These are phyloP conservation scores for Wilcoxina mikolae DNA, from an alignment of 495 filamentous ascomycete species.

Conservation along the genomic window DNA sequence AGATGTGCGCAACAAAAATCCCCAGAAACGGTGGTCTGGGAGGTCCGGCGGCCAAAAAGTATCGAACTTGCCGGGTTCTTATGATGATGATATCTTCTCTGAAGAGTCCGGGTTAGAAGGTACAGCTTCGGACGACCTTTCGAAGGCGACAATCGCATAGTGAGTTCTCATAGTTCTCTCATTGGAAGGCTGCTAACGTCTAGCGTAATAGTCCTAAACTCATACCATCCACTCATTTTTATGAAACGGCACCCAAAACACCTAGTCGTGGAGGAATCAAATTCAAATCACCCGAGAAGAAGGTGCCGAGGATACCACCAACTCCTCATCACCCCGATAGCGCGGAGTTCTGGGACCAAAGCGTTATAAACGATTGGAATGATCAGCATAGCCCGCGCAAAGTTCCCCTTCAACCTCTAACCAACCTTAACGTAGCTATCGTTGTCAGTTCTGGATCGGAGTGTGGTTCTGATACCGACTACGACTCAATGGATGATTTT, in stretches of 20 bases:
- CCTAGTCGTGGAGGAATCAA: too few species aligned
- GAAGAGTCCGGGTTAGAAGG: too few species aligned
- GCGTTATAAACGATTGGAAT: slow-evolving; percentile 64
- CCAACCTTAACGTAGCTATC: slow-evolving; percentile 20
- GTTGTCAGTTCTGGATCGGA: not conserved
- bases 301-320: slow-evolving; percentile 21
- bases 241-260: not conserved
- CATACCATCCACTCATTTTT: not conserved
- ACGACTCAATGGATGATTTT: not conserved
- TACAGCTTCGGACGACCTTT: not conserved
- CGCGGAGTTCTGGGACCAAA: slow-evolving; percentile 70
- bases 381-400: slow-evolving; percentile 54
- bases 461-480: not conserved
- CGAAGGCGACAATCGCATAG: not conserved
- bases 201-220: not conserved
- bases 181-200: not conserved
- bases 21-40: too few species aligned
- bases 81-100: too few species aligned
- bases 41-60: too few species aligned
- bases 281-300: slow-evolving; percentile 26
- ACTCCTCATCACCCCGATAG: slow-evolving; percentile 41
- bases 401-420: slow-evolving; percentile 36
- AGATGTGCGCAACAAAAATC: too few species aligned
- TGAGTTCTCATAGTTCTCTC: not conserved
- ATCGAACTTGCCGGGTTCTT: too few species aligned